Conservation (phyloP, 2,329 filamentous ascomycete genomes). For the Fusarium domesticum region DNA sequence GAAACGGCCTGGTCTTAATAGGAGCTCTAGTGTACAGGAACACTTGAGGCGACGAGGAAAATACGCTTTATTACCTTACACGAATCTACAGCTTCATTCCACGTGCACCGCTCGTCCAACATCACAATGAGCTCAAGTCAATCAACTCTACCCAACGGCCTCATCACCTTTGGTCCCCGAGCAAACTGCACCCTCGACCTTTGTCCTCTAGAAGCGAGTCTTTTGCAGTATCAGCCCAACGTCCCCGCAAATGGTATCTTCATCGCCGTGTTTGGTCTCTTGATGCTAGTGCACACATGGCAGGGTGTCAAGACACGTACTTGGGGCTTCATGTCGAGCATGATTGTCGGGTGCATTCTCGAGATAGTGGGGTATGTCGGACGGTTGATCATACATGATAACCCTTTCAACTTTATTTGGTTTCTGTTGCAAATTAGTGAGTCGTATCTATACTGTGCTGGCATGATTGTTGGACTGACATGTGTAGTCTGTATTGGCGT, state of each 20-base stretch:
- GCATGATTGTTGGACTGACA: conserved; percentile 6
- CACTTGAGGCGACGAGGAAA: too few relatives aligned
- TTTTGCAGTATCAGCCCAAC: conserved; percentile 24
- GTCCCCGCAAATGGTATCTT: conserved; percentile 20
- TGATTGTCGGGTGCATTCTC: conserved; percentile 52
- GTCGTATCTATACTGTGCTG: conserved; percentile 2
- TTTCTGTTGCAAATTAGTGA: conserved; percentile 66
- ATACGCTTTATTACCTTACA: too few relatives aligned
- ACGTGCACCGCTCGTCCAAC: too few relatives aligned
- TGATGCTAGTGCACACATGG: conserved; percentile 15
- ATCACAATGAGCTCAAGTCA: conserved; percentile 9
- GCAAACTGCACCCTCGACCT: conserved; percentile 27
- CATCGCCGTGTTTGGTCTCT: conserved; percentile 20
- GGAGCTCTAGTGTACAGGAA: too few relatives aligned
- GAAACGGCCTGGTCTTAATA: too few relatives aligned
- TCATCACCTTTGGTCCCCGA: conserved; percentile 22
- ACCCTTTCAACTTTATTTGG: conserved; percentile 54
- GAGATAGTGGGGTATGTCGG: conserved; percentile 62
- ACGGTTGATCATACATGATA: conserved; percentile 51
- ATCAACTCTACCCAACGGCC: conserved; percentile 18
- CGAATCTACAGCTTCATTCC: background rate
- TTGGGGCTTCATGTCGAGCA: conserved; percentile 44
- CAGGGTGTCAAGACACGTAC: conserved; percentile 20
- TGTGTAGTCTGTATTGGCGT: conserved; percentile 32
- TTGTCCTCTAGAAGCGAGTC: conserved; percentile 25